These are phyloP conservation scores for Tuber indicum DNA, from an alignment of 495 filamentous ascomycete species.

Conservation along the genomic window DNA sequence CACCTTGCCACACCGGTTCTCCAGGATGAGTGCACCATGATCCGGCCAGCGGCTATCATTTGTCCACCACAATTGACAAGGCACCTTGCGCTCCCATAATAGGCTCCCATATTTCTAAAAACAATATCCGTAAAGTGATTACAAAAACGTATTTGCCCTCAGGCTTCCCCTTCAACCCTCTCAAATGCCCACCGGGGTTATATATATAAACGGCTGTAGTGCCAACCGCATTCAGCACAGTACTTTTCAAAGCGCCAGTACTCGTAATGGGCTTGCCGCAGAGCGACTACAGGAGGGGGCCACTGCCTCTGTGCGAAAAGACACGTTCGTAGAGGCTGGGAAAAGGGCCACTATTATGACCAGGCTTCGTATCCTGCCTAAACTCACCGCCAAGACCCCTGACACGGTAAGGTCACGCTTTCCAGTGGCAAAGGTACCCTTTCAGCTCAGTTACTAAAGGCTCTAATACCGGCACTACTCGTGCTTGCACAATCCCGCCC, in stretches of 20 bases:
- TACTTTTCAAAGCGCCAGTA: not conserved
- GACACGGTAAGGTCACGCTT: not conserved
- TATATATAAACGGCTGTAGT: not conserved
- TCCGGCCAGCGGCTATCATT: not conserved
- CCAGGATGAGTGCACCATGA: not conserved
- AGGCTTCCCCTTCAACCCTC: not conserved
- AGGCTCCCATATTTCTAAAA: not conserved
- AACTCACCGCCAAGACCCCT: not conserved
- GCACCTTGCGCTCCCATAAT: not conserved
- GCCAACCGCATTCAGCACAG: not conserved
- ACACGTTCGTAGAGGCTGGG: not conserved
- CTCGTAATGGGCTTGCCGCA: not conserved
- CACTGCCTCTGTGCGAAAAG: not conserved
- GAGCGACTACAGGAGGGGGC: not conserved
- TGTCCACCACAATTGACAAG: not conserved
- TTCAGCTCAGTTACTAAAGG: not conserved
- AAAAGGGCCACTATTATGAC: not conserved
- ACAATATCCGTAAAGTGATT: not conserved
- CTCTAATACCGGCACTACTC: not conserved
- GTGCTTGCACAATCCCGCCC: no score
- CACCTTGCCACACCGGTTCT: not conserved
- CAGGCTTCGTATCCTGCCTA: not conserved
- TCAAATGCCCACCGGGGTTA: not conserved
- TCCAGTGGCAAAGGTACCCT: not conserved
- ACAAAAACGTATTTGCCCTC: not conserved